Percentiles rank a stretch among this genome's conserved stretches.
phyloP scores from a whole-genome alignment of 495 filamentous ascomycete species.

The Aspergillus cristatus region DNA sequence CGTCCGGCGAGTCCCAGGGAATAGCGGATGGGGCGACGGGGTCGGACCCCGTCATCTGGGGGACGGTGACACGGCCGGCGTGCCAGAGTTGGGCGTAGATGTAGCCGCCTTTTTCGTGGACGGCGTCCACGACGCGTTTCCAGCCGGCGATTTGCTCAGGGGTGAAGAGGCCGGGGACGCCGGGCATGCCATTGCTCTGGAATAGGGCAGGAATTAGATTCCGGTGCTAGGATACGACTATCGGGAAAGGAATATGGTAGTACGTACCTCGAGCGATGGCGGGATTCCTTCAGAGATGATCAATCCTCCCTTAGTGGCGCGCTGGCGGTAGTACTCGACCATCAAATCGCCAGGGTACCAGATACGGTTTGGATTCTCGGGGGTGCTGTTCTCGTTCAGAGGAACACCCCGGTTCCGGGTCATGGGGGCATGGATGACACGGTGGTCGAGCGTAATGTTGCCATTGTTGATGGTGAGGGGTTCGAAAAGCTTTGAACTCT shows the following conservation, averaged over 20 bases:
- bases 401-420: slow-evolving; percentile 44
- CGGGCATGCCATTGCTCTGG: slow-evolving; percentile 36
- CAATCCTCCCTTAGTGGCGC: slow-evolving; percentile 43
- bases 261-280: slow-evolving; percentile 35
- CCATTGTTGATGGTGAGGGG: slow-evolving; percentile 43
- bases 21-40: slow-evolving; percentile 29
- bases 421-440: slow-evolving; percentile 45
- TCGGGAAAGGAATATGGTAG: slow-evolving; percentile 3
- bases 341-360: slow-evolving; percentile 38
- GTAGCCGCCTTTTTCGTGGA: slow-evolving; percentile 42
- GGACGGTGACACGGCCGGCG: slow-evolving; percentile 40
- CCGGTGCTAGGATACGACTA: too few species aligned
- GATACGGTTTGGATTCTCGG: slow-evolving; percentile 33
- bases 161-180: slow-evolving; percentile 42
- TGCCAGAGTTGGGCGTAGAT: slow-evolving; percentile 49
- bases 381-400: slow-evolving; percentile 28
- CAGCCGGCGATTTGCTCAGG: slow-evolving; percentile 38
- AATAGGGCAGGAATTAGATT: neutral
- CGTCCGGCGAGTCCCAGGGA: slow-evolving; percentile 31
- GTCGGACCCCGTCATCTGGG: slow-evolving; percentile 32
- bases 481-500: slow-evolving; percentile 38
- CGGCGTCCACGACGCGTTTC: slow-evolving; percentile 42
- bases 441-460: slow-evolving; percentile 41
- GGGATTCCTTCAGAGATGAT: slow-evolving; percentile 47
- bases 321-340: slow-evolving; percentile 47